Conservation (phyloP, 2,329 filamentous ascomycete genomes). For the Colletotrichum gigasporum region DNA sequence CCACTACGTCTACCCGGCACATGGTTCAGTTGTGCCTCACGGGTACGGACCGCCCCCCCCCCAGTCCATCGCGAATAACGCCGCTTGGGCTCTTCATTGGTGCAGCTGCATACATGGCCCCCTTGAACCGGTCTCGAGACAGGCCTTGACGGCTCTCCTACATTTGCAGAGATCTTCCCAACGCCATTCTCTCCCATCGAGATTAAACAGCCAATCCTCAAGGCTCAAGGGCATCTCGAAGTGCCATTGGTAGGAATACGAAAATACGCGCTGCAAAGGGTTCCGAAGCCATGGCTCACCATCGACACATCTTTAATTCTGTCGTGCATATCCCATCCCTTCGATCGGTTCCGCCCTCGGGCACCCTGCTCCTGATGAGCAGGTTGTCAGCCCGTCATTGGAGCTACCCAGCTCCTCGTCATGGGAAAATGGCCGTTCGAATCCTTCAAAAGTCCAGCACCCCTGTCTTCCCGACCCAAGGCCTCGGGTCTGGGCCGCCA, state of each 20-base stretch:
- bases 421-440: neutral
- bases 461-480: conserved; percentile 28
- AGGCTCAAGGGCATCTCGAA: neutral
- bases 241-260: conserved; percentile 14
- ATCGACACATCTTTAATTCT: conserved; percentile 1
- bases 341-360: conserved; percentile 1
- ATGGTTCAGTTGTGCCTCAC: neutral
- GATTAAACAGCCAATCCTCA: neutral
- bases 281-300: conserved; percentile 1
- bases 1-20: neutral
- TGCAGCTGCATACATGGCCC: neutral
- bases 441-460: conserved; percentile 10
- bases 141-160: neutral
- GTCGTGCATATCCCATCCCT: conserved; percentile 24
- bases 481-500: conserved; percentile 31
- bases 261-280: neutral
- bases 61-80: neutral
- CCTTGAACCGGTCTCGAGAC: neutral
- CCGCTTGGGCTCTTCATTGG: neutral
- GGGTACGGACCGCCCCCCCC: neutral
- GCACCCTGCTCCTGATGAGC: neutral
- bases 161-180: neutral
- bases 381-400: conserved; percentile 1
- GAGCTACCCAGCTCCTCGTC: neutral
- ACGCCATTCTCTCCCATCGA: neutral